These are phyloP conservation scores for Ballota nigra DNA, from an alignment of 257 asterid genomes.

Conservation along the genomic window DNA sequence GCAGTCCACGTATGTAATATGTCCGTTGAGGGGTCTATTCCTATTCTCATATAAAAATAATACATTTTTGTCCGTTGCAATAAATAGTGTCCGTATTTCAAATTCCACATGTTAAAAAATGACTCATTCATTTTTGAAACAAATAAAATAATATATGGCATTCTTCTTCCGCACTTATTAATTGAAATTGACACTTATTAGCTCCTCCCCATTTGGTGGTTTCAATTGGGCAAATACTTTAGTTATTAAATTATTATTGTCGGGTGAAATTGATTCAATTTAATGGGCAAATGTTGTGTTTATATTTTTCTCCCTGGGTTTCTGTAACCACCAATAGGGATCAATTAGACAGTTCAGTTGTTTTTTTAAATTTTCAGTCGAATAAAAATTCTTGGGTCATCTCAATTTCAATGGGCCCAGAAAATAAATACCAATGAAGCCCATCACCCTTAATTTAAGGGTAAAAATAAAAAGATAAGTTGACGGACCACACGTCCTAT, in stretches of 20 bases:
- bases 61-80: constrained; percentile 33
- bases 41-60: not conserved
- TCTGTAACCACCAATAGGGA: not conserved
- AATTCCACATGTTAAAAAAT: constrained; percentile 23
- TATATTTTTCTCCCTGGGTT: not conserved
- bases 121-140: constrained; percentile 1
- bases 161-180: not conserved
- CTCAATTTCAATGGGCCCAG: too few species aligned
- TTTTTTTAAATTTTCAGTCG: not conserved
- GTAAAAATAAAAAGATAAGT: too few species aligned
- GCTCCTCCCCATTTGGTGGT: not conserved
- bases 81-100: constrained; percentile 14
- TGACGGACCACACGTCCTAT: too few species aligned
- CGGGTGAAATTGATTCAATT: not conserved
- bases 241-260: not conserved
- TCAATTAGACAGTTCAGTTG: not conserved
- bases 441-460: too few species aligned
- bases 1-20: constrained; percentile 27
- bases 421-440: too few species aligned
- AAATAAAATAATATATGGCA: not conserved
- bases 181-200: constrained; percentile 16
- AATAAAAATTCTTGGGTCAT: not conserved
- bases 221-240: not conserved
- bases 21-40: constrained; percentile 45
- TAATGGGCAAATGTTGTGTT: not conserved